These are phyloP conservation scores for Corchorus olitorius DNA, from an alignment of 345 rosid genomes.

Conservation along the genomic window DNA sequence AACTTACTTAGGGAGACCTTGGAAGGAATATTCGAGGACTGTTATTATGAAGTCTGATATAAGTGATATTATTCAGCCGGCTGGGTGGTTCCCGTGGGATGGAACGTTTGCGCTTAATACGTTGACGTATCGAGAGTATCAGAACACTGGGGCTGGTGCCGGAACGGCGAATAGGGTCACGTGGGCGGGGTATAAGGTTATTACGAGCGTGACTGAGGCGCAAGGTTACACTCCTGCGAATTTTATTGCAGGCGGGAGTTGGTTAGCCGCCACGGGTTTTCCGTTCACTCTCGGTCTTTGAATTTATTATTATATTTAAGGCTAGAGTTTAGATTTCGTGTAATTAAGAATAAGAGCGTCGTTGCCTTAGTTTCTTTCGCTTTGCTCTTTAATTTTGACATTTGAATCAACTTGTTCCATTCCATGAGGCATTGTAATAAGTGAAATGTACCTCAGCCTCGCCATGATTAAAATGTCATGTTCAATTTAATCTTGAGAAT, in stretches of 20 bases:
- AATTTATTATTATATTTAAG: neutral
- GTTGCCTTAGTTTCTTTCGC: neutral
- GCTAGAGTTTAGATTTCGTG: neutral
- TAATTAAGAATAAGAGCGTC: neutral
- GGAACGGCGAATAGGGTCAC: constrained; percentile 49
- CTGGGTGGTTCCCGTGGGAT: constrained; percentile 68
- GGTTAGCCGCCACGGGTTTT: constrained; percentile 68
- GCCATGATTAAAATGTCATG: no score
- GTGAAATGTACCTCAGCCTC: no score
- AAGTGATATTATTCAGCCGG: constrained; percentile 56
- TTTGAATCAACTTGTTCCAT: neutral
- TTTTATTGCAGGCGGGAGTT: constrained; percentile 56
- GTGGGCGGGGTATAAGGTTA: constrained; percentile 57
- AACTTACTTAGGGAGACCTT: constrained; percentile 74
- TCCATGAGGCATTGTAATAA: neutral
- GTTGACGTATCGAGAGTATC: constrained; percentile 59
- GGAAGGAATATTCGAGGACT: constrained; percentile 67
- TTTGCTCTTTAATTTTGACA: neutral
- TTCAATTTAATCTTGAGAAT: no score
- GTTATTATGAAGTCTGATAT: constrained; percentile 61
- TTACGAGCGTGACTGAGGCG: constrained; percentile 42
- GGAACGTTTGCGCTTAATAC: constrained; percentile 66
- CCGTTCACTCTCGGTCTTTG: constrained; percentile 59
- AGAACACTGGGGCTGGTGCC: constrained; percentile 66
- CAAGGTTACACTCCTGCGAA: constrained; percentile 46